These are phyloP conservation scores for Prunus mongolica DNA, from an alignment of 306 rosid genomes.

Conservation along the genomic window DNA sequence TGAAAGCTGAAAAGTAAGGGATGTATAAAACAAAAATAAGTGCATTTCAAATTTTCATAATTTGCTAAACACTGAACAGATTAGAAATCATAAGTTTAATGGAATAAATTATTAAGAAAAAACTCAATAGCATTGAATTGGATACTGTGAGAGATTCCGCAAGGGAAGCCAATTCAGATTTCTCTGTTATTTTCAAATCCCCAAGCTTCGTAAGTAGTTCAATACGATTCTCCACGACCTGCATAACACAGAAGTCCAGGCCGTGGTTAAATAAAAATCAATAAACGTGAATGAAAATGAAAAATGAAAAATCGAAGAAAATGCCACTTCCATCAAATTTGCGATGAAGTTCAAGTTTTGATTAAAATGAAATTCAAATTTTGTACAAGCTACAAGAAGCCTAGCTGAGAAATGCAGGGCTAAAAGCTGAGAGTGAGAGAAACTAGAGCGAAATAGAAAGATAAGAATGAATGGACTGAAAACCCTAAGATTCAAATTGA, in stretches of 20 bases:
- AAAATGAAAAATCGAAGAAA: not conserved
- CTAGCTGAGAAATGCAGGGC: not conserved
- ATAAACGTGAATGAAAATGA: not conserved
- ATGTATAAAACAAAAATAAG: not conserved
- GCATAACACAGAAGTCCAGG: slow-evolving; percentile 2
- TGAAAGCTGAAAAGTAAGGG: not conserved
- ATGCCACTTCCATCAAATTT: not conserved
- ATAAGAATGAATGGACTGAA: not conserved
- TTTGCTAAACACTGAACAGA: not conserved
- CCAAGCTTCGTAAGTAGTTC: slow-evolving; percentile 48
- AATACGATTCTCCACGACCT: slow-evolving; percentile 71
- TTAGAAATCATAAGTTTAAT: not conserved
- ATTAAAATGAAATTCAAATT: not conserved
- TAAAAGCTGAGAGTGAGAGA: not conserved
- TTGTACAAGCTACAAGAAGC: too few species aligned
- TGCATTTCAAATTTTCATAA: not conserved
- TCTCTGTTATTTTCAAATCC: slow-evolving; percentile 38
- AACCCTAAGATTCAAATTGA: not conserved
- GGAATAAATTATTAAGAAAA: not conserved
- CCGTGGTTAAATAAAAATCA: not conserved
- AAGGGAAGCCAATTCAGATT: slow-evolving; percentile 44
- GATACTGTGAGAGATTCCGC: slow-evolving; percentile 62
- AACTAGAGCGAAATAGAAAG: not conserved
- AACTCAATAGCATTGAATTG: slow-evolving; percentile 11
- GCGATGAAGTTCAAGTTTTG: not conserved